Evolutionary conservation across 306 rosid genomes (phyloP), one percentile per base, ranked within the genome.

Genomic region (Betula pendula): DNA sequence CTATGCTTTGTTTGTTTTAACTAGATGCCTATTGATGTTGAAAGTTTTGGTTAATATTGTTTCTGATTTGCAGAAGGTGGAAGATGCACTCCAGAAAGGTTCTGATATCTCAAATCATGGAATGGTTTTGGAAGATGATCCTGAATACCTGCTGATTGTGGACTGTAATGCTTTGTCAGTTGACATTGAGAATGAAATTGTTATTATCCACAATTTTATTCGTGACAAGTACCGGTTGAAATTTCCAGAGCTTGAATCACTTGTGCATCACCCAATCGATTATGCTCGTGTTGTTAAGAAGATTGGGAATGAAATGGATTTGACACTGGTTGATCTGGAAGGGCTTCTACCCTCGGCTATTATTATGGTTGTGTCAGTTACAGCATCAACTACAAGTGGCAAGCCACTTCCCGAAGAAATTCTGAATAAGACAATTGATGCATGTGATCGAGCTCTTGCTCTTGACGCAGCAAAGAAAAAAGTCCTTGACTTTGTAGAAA

Each of bases 301-400:
- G 91, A 92, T 95, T 77, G 97, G 97, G 60, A 95, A 92, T 81
- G 97, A 95, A 85, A 85, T 88, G 88, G 99, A 95, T 77, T 80
- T 89, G 48, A 95, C 99, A 60, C 94, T 95, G 76, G 99, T 95
- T 68, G 97, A 95, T 89, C 84, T 92, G 33, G 97, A 95, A 89
- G 99, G 99, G 27, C 92, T 95, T 68, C 79, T 95, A 70, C 99
- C 99, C 60, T 95, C 97, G 0, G 97, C 99, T 74, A 83, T 88
- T 77, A 92, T 92, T 73, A 92, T 95, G 97, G 99, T 90, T 81
- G 97, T 95, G 65, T 95, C 99, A 44, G 97, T 95, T 79, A 95
- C 99, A 14, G 97, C 97, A 35, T 95, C 99, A 33, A 95, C 99
- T 60, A 95, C 99, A 11, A 89, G 96, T 84, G 99, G 99, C 63